Evolutionary conservation across 2,329 filamentous ascomycete species (phyloP).

Genomic region (Hypoxylon sp.): DNA sequence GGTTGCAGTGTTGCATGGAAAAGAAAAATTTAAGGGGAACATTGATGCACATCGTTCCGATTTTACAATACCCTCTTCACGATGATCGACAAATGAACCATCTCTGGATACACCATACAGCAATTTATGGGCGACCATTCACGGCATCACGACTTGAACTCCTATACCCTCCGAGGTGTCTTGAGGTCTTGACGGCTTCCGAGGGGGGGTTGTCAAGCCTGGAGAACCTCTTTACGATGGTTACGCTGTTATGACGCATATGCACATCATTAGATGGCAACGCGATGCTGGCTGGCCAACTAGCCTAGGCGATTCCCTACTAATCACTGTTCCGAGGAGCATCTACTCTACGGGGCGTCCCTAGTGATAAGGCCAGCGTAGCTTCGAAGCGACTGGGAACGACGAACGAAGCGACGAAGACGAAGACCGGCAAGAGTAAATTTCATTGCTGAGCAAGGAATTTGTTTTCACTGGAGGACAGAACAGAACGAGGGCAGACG

Average conservation of each 20-base stretch:
- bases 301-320: constrained; percentile 45
- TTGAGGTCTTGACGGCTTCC: constrained; percentile 45
- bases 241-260: constrained; percentile 58
- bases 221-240: constrained; percentile 55
- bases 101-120: constrained; percentile 57
- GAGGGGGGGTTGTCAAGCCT: constrained; percentile 42
- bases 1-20: constrained; percentile 45
- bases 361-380: constrained; percentile 40
- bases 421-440: constrained; percentile 45
- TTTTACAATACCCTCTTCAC: constrained; percentile 53
- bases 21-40: constrained; percentile 42
- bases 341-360: constrained; percentile 41
- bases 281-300: constrained; percentile 47
- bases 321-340: constrained; percentile 50
- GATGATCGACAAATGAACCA: constrained; percentile 53
- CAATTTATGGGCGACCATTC: constrained; percentile 57
- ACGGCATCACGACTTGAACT: constrained; percentile 56
- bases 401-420: constrained; percentile 54
- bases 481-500: constrained; percentile 41
- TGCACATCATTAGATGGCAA: constrained; percentile 55
- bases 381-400: constrained; percentile 50
- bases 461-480: constrained; percentile 44
- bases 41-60: constrained; percentile 46
- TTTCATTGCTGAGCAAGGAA: constrained; percentile 42
- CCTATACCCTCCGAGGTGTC: constrained; percentile 55